phyloP scores from a whole-genome alignment of 116 monocot species.

The Phalaenopsis hybrid region DNA sequence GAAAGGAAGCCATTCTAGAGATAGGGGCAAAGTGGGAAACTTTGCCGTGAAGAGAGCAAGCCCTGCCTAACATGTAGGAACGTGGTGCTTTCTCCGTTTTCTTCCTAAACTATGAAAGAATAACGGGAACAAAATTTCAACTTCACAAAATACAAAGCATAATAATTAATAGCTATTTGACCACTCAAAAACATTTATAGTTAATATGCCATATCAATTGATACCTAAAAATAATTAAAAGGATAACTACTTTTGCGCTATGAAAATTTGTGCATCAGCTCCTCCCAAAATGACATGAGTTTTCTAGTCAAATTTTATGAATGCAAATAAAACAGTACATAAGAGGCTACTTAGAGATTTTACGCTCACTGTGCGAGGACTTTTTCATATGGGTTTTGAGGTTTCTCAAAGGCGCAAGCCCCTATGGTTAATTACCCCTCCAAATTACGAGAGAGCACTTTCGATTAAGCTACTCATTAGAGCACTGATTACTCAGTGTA shows the following conservation, averaged over 20 bases:
- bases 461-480: no score
- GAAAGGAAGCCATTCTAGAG: background rate
- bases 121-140: background rate
- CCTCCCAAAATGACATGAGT: no score
- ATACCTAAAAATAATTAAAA: background rate
- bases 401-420: no score
- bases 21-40: background rate
- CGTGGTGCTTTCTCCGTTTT: background rate
- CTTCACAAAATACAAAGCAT: background rate
- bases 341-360: no score
- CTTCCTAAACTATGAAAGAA: background rate
- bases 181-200: background rate
- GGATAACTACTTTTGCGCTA: background rate
- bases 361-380: no score
- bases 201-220: background rate
- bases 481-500: no score
- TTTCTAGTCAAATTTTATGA: no score
- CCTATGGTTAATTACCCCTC: no score
- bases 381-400: no score
- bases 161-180: background rate
- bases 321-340: no score
- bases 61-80: background rate
- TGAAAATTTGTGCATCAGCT: no score
- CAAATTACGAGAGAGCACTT: no score
- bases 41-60: background rate